These are phyloP conservation scores for Coemansia sp. DNA, from an alignment of 192 early-diverging fungal genomes.

Conservation along the genomic window DNA sequence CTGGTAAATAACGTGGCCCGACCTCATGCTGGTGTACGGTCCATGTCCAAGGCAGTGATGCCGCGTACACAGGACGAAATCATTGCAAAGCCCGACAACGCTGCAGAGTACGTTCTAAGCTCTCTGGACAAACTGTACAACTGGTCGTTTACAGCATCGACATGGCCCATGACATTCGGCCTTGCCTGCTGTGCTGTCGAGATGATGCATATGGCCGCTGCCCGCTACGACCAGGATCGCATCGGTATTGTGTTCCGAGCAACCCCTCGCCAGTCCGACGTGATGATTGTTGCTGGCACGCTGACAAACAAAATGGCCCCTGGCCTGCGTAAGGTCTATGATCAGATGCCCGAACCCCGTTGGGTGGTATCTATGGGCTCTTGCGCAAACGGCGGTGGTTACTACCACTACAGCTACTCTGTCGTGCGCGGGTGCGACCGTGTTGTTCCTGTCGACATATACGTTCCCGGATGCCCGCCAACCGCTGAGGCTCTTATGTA, in stretches of 20 bases:
- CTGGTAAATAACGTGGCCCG: conserved; percentile 1
- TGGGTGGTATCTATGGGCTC: conserved; percentile 99
- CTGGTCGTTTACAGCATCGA: conserved; percentile 90
- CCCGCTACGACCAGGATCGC: conserved; percentile 97
- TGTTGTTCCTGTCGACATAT: conserved; percentile 92
- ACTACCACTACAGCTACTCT: conserved; percentile 98
- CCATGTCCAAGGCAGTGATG: conserved; percentile 41
- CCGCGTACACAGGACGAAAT: conserved; percentile 54
- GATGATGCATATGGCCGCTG: conserved; percentile 98
- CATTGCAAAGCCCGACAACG: conserved; percentile 50
- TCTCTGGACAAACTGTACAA: conserved; percentile 90
- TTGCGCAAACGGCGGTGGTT: conserved; percentile 96
- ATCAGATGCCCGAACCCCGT: conserved; percentile 92
- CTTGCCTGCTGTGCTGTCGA: conserved; percentile 96
- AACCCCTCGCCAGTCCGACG: conserved; percentile 94
- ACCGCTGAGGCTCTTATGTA: conserved; percentile 96
- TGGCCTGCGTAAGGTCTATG: conserved; percentile 72
- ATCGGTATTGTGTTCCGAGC: conserved; percentile 97
- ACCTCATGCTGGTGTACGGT: conserved; percentile 7
- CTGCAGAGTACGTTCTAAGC: conserved; percentile 76
- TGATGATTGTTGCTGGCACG: conserved; percentile 99
- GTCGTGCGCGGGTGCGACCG: conserved; percentile 97
- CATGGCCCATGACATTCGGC: conserved; percentile 90
- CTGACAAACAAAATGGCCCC: conserved; percentile 99
- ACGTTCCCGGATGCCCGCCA: conserved; percentile 97